phyloP scores from a whole-genome alignment of 495 filamentous ascomycete species.

The Talaromyces nanjingensis region DNA sequence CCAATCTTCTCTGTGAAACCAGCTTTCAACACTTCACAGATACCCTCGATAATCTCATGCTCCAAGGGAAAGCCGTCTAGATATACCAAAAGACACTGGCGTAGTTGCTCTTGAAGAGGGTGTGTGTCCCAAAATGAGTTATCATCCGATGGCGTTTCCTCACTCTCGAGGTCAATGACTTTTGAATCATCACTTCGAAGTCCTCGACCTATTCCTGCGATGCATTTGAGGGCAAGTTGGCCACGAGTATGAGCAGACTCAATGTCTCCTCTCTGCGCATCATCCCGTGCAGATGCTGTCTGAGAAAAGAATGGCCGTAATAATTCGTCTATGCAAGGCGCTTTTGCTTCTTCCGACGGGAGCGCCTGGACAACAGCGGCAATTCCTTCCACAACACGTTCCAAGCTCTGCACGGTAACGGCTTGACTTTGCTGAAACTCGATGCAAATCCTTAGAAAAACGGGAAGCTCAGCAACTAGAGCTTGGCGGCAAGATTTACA shows the following conservation, averaged over 20 bases:
- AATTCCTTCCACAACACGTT: conserved; percentile 75
- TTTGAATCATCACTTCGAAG: conserved; percentile 65
- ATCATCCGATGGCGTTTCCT: conserved; percentile 28
- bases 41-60: conserved; percentile 65
- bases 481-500: conserved; percentile 72
- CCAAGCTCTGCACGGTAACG: conserved; percentile 66
- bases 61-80: conserved; percentile 51
- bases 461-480: conserved; percentile 61
- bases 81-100: conserved; percentile 33
- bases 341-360: conserved; percentile 53
- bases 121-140: conserved; percentile 53
- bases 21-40: conserved; percentile 66
- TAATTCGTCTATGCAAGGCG: conserved; percentile 54
- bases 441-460: conserved; percentile 73
- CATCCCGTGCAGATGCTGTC: conserved; percentile 27
- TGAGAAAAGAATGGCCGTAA: conserved; percentile 51
- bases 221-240: conserved; percentile 61
- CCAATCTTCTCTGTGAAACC: conserved; percentile 75
- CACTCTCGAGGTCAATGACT: conserved; percentile 56
- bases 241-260: conserved; percentile 48
- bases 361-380: conserved; percentile 78
- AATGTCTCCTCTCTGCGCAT: conserved; percentile 26
- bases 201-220: conserved; percentile 73
- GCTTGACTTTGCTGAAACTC: conserved; percentile 52
- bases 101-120: conserved; percentile 34